Evolutionary conservation across 1,284 basidiomycete genomes (phyloP).

Genomic region (Marasmius sp.): DNA sequence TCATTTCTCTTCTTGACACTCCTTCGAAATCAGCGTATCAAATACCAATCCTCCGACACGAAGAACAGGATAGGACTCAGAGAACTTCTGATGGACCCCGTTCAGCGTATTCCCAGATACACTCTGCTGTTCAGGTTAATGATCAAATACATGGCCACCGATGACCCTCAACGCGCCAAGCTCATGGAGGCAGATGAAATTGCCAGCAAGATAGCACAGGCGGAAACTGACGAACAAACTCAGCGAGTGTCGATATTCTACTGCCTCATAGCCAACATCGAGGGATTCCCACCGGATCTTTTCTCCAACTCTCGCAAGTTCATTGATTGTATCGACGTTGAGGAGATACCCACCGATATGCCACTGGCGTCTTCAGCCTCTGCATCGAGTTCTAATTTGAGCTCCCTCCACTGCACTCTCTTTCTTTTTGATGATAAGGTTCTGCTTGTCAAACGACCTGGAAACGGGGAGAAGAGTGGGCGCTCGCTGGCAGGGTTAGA

Average conservation of each 20-base stretch:
- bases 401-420: constrained; percentile 79
- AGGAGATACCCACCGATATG: constrained; percentile 70
- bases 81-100: constrained; percentile 98
- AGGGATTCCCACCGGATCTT: constrained; percentile 87
- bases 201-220: constrained; percentile 88
- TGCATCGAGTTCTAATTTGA: constrained; percentile 34
- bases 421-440: constrained; percentile 96
- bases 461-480: constrained; percentile 72
- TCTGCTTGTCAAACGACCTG: constrained; percentile 86
- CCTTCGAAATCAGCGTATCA: constrained; percentile 64
- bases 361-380: constrained; percentile 42
- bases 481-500: constrained; percentile 81
- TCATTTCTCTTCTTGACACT: constrained; percentile 14
- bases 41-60: constrained; percentile 82
- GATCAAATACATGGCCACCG: constrained; percentile 81
- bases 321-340: constrained; percentile 93
- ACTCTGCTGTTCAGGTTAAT: constrained; percentile 91
- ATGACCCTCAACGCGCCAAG: constrained; percentile 78
- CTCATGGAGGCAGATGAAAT: constrained; percentile 86
- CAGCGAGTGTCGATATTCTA: constrained; percentile 89
- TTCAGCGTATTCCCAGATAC: constrained; percentile 97
- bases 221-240: constrained; percentile 91
- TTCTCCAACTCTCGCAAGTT: constrained; percentile 87
- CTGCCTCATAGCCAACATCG: constrained; percentile 82
- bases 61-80: constrained; percentile 87